Percentiles rank a stretch among this genome's conserved stretches.
phyloP scores from a whole-genome alignment of 495 filamentous ascomycete species.

The Aspergillus sclerotiicarbonarius region DNA sequence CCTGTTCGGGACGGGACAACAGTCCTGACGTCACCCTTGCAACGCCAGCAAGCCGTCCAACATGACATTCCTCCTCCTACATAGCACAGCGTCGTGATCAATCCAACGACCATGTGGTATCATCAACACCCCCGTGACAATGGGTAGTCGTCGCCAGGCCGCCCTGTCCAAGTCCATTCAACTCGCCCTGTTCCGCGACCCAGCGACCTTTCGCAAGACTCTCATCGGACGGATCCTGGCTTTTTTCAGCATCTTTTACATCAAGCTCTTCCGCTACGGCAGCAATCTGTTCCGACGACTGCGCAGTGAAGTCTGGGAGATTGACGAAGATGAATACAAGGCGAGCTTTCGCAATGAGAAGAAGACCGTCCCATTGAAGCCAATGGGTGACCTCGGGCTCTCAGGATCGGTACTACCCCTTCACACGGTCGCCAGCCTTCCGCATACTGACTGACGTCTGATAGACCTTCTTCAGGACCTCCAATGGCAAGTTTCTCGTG shows the following conservation, averaged over 20 bases:
- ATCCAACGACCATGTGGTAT: neutral
- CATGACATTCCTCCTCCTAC: neutral
- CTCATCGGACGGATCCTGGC: conserved; percentile 28
- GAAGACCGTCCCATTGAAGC: conserved; percentile 32
- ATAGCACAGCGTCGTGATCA: neutral
- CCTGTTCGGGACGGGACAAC: neutral
- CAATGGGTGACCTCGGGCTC: conserved; percentile 58
- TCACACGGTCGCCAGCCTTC: neutral
- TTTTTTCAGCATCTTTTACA: conserved; percentile 36
- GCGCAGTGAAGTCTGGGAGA: conserved; percentile 45
- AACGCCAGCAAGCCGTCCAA: neutral
- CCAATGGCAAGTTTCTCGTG: conserved; percentile 59
- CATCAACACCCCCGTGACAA: conserved; percentile 8
- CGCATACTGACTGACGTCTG: neutral
- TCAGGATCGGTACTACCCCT: conserved; percentile 50
- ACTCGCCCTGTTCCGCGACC: conserved; percentile 31
- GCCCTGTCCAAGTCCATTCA: conserved; percentile 37
- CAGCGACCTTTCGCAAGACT: conserved; percentile 26
- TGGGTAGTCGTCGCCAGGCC: conserved; percentile 31
- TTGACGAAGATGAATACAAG: conserved; percentile 54
- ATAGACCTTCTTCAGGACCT: conserved; percentile 65
- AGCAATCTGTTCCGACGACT: conserved; percentile 27
- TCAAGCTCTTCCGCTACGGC: conserved; percentile 35
- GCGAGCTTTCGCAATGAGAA: conserved; percentile 47
- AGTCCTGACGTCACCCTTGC: conserved; percentile 23